Evolutionary conservation across 371 early-diverging fungal genomes (phyloP).

Genomic region (Coemansia sp.): DNA sequence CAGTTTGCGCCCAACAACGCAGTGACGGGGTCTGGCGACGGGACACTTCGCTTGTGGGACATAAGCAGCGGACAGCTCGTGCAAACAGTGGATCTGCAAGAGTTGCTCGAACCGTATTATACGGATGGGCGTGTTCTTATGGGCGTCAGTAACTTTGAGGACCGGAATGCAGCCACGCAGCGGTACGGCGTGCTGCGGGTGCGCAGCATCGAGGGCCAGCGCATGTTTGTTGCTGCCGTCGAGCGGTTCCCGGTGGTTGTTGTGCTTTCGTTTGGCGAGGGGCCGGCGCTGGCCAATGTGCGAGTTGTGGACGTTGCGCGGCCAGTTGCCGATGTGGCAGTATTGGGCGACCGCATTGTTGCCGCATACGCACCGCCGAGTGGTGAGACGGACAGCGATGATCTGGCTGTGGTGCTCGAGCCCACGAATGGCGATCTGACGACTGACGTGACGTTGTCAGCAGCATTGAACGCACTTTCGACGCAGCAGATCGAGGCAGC

Average conservation of each 20-base stretch:
- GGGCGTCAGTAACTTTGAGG: constrained; percentile 22
- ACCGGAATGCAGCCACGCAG: constrained; percentile 27
- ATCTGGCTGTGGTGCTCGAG: constrained; percentile 5
- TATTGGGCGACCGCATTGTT: constrained; percentile 16
- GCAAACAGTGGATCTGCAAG: constrained; percentile 49
- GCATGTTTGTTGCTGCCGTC: constrained; percentile 29
- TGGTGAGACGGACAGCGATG: not conserved
- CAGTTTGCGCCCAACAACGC: constrained; percentile 54
- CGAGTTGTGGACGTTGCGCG: constrained; percentile 20
- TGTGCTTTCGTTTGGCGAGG: constrained; percentile 19
- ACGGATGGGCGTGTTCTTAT: constrained; percentile 47
- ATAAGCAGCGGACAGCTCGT: constrained; percentile 24
- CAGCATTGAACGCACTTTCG: constrained; percentile 5
- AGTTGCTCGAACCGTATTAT: constrained; percentile 53
- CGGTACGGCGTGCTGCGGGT: constrained; percentile 45
- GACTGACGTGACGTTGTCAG: constrained; percentile 1
- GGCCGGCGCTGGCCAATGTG: constrained; percentile 5
- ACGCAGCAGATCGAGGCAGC: constrained; percentile 9
- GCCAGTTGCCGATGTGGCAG: constrained; percentile 31
- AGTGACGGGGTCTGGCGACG: constrained; percentile 87
- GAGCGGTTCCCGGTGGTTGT: constrained; percentile 38
- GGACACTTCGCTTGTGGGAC: constrained; percentile 78
- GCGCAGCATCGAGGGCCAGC: constrained; percentile 14
- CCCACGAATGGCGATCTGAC: not conserved
- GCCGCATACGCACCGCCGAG: constrained; percentile 18